Conservation (phyloP, 1,139 yeast genomes). For the Kodamaea derodonti region DNA sequence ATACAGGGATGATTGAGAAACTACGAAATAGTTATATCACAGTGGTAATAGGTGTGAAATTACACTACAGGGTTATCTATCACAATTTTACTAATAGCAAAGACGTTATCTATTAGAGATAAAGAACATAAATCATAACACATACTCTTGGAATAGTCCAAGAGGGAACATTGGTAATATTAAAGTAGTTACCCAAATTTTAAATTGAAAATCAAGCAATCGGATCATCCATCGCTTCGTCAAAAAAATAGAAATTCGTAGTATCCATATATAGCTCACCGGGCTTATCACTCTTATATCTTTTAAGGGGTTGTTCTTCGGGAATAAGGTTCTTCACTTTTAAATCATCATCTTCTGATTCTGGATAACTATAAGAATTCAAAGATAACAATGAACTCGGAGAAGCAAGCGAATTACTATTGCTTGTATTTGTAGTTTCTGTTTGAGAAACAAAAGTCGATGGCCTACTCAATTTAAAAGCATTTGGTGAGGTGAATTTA, state of each 20-base stretch:
- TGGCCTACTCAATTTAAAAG: conserved; percentile 1
- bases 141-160: no score
- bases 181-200: no score
- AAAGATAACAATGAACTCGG: conserved; percentile 35
- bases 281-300: conserved; percentile 1
- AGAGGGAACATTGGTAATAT: no score
- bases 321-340: conserved; percentile 2
- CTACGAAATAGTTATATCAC: no score
- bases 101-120: no score
- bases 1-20: no score
- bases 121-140: no score
- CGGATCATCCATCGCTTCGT: conserved; percentile 28
- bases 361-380: conserved; percentile 25
- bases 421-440: conserved; percentile 5
- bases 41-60: no score
- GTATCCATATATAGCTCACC: conserved; percentile 9
- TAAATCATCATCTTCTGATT: conserved; percentile 13
- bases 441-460: conserved; percentile 4
- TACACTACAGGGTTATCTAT: no score
- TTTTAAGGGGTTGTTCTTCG: conserved; percentile 4
- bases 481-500: conserved; percentile 7
- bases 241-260: conserved; percentile 23
- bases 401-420: conserved; percentile 26
- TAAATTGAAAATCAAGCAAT: no score
- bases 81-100: no score